Evolutionary conservation across 352 stramenopile species (phyloP).

Genomic region (Phytophthora chlamydospora): DNA sequence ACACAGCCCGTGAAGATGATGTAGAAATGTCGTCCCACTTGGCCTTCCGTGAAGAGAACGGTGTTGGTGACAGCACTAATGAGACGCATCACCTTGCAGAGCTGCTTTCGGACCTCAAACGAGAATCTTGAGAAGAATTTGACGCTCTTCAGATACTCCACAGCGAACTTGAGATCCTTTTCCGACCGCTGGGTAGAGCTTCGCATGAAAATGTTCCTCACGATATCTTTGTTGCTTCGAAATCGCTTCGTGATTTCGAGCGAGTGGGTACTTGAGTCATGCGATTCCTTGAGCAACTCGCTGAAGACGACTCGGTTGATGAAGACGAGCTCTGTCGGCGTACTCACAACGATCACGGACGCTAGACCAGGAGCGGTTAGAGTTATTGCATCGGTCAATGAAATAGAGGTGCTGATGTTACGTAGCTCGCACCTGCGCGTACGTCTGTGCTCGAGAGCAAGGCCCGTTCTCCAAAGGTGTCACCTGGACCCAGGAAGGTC

Average conservation of each 20-base stretch:
- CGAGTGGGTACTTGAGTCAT: constrained; percentile 48
- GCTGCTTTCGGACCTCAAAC: constrained; percentile 85
- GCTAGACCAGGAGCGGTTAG: constrained; percentile 32
- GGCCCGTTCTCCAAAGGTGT: constrained; percentile 81
- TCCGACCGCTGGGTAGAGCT: constrained; percentile 69
- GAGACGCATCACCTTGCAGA: constrained; percentile 84
- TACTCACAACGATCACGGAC: constrained; percentile 59
- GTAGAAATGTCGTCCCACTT: constrained; percentile 82
- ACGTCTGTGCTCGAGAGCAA: constrained; percentile 66
- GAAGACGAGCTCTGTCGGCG: constrained; percentile 65
- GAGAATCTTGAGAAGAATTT: constrained; percentile 89
- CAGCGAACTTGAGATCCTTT: constrained; percentile 85
- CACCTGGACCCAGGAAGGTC: constrained; percentile 51
- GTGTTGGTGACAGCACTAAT: constrained; percentile 83
- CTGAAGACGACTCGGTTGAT: constrained; percentile 75
- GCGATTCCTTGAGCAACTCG: constrained; percentile 65
- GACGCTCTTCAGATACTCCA: constrained; percentile 87
- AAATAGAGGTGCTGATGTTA: not conserved
- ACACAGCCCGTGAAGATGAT: constrained; percentile 82
- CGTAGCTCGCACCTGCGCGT: constrained; percentile 48
- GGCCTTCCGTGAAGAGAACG: constrained; percentile 80
- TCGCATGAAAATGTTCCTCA: constrained; percentile 86
- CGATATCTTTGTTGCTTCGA: constrained; percentile 87
- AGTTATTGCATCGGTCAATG: not conserved
- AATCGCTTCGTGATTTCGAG: constrained; percentile 83